Evolutionary conservation across 2,329 filamentous ascomycete species (phyloP).

Genomic region (Arthrobotrys iridis): DNA sequence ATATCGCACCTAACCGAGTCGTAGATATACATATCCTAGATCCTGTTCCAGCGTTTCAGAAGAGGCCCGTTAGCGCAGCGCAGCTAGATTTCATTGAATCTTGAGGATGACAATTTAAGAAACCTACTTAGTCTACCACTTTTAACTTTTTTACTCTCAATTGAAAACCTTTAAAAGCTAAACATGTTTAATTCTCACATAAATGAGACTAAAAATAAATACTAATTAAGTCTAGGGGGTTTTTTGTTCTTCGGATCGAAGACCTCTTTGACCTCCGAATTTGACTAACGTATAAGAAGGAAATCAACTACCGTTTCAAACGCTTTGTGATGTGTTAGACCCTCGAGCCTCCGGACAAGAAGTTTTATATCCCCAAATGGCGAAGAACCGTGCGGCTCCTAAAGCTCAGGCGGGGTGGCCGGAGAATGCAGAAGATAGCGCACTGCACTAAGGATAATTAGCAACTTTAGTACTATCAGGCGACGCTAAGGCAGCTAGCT

Average conservation of each 20-base stretch:
- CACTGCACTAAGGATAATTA: not conserved
- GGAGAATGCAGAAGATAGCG: not conserved
- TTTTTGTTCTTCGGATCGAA: no score
- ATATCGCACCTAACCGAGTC: not conserved
- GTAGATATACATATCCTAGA: not conserved
- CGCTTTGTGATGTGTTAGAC: not conserved
- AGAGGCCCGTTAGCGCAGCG: not conserved
- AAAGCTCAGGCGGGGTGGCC: not conserved
- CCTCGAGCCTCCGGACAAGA: not conserved
- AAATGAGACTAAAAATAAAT: no score
- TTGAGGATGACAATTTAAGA: not conserved
- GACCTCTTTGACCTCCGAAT: no score
- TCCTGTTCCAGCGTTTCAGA: not conserved
- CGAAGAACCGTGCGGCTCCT: slow-evolving; percentile 10
- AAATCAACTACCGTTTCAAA: not conserved
- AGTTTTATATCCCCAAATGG: not conserved
- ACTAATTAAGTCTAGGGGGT: no score
- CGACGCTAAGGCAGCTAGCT: not conserved
- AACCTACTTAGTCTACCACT: no score
- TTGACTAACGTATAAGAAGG: not conserved
- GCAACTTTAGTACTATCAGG: not conserved
- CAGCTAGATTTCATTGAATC: not conserved
- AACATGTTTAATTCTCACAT: no score
- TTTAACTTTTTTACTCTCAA: no score
- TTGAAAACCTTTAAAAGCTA: no score